Conservation (phyloP, 352 stramenopile genomes). For the Pythium biforme region DNA sequence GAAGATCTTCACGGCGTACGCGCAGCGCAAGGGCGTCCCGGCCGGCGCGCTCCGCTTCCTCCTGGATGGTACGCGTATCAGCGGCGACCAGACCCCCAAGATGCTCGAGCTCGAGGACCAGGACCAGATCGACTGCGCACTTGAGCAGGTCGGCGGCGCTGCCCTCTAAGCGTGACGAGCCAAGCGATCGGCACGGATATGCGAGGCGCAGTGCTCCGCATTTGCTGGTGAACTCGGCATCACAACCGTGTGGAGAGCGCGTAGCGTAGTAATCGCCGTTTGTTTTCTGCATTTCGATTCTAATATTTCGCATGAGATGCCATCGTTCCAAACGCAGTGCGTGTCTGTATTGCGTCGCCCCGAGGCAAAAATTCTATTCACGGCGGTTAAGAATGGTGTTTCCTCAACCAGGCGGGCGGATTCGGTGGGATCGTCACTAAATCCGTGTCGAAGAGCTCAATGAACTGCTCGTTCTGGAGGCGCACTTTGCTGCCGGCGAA, state of each 20-base stretch:
- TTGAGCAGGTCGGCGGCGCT: conserved; percentile 84
- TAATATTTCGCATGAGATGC: conserved; percentile 24
- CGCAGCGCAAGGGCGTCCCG: conserved; percentile 93
- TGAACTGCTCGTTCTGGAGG: conserved; percentile 93
- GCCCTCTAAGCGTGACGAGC: conserved; percentile 32
- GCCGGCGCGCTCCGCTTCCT: conserved; percentile 92
- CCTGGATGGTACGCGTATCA: conserved; percentile 95
- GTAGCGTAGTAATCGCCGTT: conserved; percentile 7
- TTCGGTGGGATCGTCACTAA: conserved; percentile 84
- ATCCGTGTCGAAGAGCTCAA: conserved; percentile 94
- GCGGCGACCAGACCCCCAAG: conserved; percentile 93
- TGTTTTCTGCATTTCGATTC: conserved; percentile 18
- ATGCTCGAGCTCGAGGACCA: conserved; percentile 97
- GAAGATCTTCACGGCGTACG: conserved; percentile 97
- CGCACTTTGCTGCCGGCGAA: conserved; percentile 90
- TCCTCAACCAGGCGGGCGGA: conserved; percentile 69
- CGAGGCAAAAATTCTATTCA: not conserved
- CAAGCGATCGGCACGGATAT: not conserved
- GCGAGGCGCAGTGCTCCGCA: not conserved
- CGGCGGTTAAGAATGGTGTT: conserved; percentile 33
- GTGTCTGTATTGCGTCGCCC: conserved; percentile 6
- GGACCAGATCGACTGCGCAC: conserved; percentile 97
- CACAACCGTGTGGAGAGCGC: not conserved
- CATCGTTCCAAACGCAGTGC: not conserved
- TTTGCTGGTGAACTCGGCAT: not conserved